Conservation (phyloP, 495 filamentous ascomycete species). For the Penicillium samsonianum region DNA sequence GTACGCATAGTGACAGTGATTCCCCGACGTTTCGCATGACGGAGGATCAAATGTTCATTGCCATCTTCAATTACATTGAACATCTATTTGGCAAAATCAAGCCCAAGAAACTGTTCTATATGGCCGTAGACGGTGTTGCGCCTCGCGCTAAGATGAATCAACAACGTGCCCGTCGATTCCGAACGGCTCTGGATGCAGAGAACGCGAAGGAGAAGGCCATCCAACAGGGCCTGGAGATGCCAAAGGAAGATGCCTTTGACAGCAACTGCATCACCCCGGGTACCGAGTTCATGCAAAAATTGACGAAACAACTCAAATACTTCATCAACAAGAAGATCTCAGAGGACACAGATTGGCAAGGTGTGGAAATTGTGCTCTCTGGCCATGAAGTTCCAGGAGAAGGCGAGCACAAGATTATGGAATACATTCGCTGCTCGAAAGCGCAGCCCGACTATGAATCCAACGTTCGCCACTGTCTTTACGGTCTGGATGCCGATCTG, state of each 20-base stretch:
- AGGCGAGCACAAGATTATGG: slow-evolving; percentile 99
- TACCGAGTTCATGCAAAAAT: slow-evolving; percentile 96
- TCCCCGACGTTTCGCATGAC: slow-evolving; percentile 89
- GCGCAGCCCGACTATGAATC: slow-evolving; percentile 90
- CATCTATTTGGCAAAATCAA: slow-evolving; percentile 99
- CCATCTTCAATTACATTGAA: slow-evolving; percentile 99
- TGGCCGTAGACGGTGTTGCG: slow-evolving; percentile 98
- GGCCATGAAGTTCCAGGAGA: slow-evolving; percentile 99
- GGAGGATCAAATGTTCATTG: slow-evolving; percentile 98
- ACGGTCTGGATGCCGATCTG: slow-evolving; percentile 95
- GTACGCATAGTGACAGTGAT: slow-evolving; percentile 93
- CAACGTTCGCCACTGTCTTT: slow-evolving; percentile 96
- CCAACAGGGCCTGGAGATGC: slow-evolving; percentile 83
- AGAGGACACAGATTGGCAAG: slow-evolving; percentile 96
- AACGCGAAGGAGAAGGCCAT: slow-evolving; percentile 87
- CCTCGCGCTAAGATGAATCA: slow-evolving; percentile 99
- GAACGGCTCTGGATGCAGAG: slow-evolving; percentile 91
- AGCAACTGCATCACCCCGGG: slow-evolving; percentile 99
- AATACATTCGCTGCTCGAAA: slow-evolving; percentile 96
- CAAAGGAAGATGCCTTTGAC: slow-evolving; percentile 94
- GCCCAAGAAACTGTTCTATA: slow-evolving; percentile 96
- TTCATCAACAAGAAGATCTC: slow-evolving; percentile 99
- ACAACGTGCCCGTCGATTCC: slow-evolving; percentile 91
- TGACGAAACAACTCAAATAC: slow-evolving; percentile 93
- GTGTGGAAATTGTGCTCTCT: slow-evolving; percentile 91